Evolutionary conservation across 352 stramenopile genomes (phyloP).

Genomic region (Halophytophthora batemanensis): DNA sequence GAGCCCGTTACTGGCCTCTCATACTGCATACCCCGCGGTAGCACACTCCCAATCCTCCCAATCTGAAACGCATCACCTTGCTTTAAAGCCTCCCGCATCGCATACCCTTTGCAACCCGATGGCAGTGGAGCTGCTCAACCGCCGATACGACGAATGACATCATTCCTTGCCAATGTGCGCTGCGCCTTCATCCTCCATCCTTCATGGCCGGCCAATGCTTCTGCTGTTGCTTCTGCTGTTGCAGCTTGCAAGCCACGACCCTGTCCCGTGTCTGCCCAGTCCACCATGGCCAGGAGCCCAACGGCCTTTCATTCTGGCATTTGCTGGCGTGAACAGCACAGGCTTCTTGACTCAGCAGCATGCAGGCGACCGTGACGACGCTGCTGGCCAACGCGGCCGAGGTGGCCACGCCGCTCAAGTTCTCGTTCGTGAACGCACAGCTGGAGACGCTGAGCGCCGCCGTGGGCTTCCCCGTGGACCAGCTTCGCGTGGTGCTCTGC

Average conservation of each 20-base stretch:
- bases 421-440: constrained; percentile 45
- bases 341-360: constrained; percentile 3
- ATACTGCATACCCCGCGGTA: no score
- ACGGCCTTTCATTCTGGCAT: constrained; percentile 16
- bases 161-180: neutral
- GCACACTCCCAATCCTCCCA: no score
- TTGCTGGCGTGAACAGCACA: neutral
- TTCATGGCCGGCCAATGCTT: neutral
- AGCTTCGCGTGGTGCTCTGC: constrained; percentile 82
- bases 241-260: no score
- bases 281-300: no score
- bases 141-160: no score
- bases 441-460: constrained; percentile 29
- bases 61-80: no score
- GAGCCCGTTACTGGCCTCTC: no score
- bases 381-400: constrained; percentile 23
- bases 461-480: constrained; percentile 49
- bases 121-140: no score
- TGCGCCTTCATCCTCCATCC: neutral
- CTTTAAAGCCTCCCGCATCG: no score
- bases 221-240: no score
- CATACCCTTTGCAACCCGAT: no score
- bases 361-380: constrained; percentile 2
- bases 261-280: no score
- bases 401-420: constrained; percentile 47